Conservation (phyloP, 2,329 filamentous ascomycete species). For the Dothiorella sarmentorum region DNA sequence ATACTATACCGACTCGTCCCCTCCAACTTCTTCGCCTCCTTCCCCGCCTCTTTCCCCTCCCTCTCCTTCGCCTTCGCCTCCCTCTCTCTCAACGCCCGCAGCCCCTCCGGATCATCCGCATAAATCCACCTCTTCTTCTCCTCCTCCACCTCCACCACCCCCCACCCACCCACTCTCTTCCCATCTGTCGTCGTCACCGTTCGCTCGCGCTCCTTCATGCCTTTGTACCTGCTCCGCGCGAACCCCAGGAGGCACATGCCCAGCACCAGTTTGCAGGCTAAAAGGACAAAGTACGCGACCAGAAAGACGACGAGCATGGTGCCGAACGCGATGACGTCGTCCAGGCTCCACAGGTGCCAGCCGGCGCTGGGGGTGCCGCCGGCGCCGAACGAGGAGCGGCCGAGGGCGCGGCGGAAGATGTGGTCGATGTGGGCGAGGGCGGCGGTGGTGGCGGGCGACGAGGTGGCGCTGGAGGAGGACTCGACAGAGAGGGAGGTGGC, state of each 20-base stretch:
- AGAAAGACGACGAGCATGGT: conserved; percentile 89
- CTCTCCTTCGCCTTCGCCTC: conserved; percentile 62
- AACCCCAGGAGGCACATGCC: conserved; percentile 85
- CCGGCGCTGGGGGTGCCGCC: conserved; percentile 33
- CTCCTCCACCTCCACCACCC: conserved; percentile 82
- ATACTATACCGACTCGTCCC: conserved; percentile 82
- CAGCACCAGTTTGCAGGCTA: conserved; percentile 64
- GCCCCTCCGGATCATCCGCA: conserved; percentile 72
- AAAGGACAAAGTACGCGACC: conserved; percentile 46
- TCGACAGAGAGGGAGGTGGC: conserved; percentile 65
- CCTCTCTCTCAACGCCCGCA: conserved; percentile 57
- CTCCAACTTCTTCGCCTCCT: conserved; percentile 55
- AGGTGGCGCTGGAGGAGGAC: conserved; percentile 29
- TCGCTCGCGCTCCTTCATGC: conserved; percentile 70
- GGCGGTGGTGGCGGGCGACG: conserved; percentile 70
- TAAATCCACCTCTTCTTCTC: conserved; percentile 85
- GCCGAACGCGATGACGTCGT: conserved; percentile 68
- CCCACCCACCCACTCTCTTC: conserved; percentile 75
- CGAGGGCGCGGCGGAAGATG: conserved; percentile 72
- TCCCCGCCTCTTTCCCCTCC: conserved; percentile 40
- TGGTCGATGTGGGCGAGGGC: conserved; percentile 76
- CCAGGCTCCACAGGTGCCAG: conserved; percentile 57
- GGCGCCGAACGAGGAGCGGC: conserved; percentile 65
- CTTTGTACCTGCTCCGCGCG: conserved; percentile 71
- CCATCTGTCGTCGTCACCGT: conserved; percentile 58